Evolutionary conservation across 2,329 filamentous ascomycete species (phyloP).

Genomic region (Aspergillus puulaauensis): DNA sequence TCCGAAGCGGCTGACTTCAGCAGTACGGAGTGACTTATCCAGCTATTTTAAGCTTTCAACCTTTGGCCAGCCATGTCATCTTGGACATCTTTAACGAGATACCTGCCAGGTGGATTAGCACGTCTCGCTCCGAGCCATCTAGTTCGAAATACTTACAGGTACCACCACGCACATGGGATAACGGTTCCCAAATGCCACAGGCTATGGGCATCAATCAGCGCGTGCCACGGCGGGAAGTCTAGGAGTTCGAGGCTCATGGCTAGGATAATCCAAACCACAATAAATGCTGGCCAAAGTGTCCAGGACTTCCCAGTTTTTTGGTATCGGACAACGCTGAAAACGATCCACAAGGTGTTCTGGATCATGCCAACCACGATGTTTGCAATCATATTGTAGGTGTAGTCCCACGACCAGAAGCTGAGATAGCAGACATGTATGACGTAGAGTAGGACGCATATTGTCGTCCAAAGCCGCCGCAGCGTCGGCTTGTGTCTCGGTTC

Average conservation of each 20-base stretch:
- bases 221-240: slow-evolving; percentile 83
- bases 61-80: slow-evolving; percentile 75
- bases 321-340: slow-evolving; percentile 76
- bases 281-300: slow-evolving; percentile 86
- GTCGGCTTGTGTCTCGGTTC: slow-evolving; percentile 48
- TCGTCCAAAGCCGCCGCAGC: slow-evolving; percentile 72
- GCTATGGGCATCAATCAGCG: slow-evolving; percentile 87
- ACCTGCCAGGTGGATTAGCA: slow-evolving; percentile 55
- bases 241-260: slow-evolving; percentile 95
- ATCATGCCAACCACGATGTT: slow-evolving; percentile 80
- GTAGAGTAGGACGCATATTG: slow-evolving; percentile 70
- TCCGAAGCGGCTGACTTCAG: background rate
- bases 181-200: slow-evolving; percentile 96
- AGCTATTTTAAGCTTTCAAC: slow-evolving; percentile 61
- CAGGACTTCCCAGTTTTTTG: slow-evolving; percentile 65
- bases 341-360: slow-evolving; percentile 81
- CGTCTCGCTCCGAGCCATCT: background rate
- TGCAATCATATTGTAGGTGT: slow-evolving; percentile 96
- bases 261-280: slow-evolving; percentile 86
- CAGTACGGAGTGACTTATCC: background rate
- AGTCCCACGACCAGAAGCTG: slow-evolving; percentile 85
- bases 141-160: slow-evolving; percentile 69
- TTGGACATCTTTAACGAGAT: slow-evolving; percentile 79
- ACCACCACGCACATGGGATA: slow-evolving; percentile 83
- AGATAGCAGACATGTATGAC: slow-evolving; percentile 77